Evolutionary conservation across 345 rosid genomes (phyloP).

Genomic region (Turnera subulata): DNA sequence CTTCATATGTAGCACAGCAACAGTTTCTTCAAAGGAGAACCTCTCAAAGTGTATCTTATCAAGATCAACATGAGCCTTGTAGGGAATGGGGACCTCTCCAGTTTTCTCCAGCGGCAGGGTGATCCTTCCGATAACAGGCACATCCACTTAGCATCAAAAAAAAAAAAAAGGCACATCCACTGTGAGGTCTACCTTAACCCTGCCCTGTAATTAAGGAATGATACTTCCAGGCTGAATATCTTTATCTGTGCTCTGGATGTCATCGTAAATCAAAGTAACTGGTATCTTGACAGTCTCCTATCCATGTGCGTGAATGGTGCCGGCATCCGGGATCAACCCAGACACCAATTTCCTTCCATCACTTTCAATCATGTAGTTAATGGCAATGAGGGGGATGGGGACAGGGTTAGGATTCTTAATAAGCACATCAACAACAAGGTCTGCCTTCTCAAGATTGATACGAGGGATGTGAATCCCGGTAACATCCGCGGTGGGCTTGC

Average conservation of each 20-base stretch:
- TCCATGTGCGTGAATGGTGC: slow-evolving; percentile 81
- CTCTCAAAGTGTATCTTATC: slow-evolving; percentile 76
- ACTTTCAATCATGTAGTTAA: slow-evolving; percentile 78
- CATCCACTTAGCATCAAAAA: no score
- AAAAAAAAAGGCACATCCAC: slow-evolving; percentile 46
- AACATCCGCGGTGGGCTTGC: slow-evolving; percentile 96
- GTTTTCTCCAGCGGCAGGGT: slow-evolving; percentile 83
- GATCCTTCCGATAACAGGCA: slow-evolving; percentile 84
- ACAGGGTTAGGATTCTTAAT: slow-evolving; percentile 89
- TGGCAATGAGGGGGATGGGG: slow-evolving; percentile 83
- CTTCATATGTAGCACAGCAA: slow-evolving; percentile 78
- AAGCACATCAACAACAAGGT: slow-evolving; percentile 77
- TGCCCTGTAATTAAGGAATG: slow-evolving; percentile 88
- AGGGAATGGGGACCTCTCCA: slow-evolving; percentile 95
- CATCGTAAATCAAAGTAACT: slow-evolving; percentile 69
- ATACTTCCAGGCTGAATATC: slow-evolving; percentile 86
- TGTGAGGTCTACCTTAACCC: slow-evolving; percentile 73
- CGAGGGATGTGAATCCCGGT: slow-evolving; percentile 66
- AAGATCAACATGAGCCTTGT: slow-evolving; percentile 83
- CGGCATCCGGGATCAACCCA: slow-evolving; percentile 92
- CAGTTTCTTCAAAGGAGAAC: slow-evolving; percentile 83
- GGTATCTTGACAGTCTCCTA: slow-evolving; percentile 96
- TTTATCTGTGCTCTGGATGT: slow-evolving; percentile 68
- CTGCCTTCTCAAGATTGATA: slow-evolving; percentile 83
- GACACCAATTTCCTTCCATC: slow-evolving; percentile 87